Evolutionary conservation across 805 yeast genomes (phyloP).

Genomic region (Ogataea minuta): DNA sequence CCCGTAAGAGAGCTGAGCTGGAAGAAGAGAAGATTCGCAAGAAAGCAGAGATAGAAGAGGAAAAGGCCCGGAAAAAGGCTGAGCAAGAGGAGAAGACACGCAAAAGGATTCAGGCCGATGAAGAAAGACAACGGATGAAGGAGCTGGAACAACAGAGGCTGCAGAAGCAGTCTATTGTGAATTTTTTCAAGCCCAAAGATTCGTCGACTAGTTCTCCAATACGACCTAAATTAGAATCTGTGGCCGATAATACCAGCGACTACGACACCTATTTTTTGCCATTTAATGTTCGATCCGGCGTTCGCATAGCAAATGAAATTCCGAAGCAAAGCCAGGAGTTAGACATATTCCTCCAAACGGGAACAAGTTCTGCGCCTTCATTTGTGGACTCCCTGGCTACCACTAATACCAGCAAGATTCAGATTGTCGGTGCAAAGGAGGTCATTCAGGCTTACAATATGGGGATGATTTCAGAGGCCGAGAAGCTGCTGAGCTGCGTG

Average conservation of each 20-base stretch:
- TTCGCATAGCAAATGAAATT: slow-evolving; percentile 8
- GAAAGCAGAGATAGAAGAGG: slow-evolving; percentile 30
- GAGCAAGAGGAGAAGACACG: slow-evolving; percentile 22
- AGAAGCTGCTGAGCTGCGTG: slow-evolving; percentile 33
- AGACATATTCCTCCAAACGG: slow-evolving; percentile 19
- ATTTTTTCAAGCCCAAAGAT: slow-evolving; percentile 31
- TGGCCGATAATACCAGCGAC: slow-evolving; percentile 12
- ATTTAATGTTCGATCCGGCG: slow-evolving; percentile 30
- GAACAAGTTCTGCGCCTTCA: slow-evolving; percentile 5
- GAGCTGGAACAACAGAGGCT: slow-evolving; percentile 25
- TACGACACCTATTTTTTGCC: slow-evolving; percentile 30
- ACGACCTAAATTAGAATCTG: background rate
- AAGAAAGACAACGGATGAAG: slow-evolving; percentile 23
- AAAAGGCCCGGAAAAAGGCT: slow-evolving; percentile 24
- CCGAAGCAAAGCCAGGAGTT: slow-evolving; percentile 9
- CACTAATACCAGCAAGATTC: background rate
- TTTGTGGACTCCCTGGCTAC: slow-evolving; percentile 15
- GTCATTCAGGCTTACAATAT: slow-evolving; percentile 33
- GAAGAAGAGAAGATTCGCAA: slow-evolving; percentile 20
- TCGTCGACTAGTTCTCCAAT: slow-evolving; percentile 2
- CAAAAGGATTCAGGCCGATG: slow-evolving; percentile 19
- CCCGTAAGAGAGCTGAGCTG: slow-evolving; percentile 36
- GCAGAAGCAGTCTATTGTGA: slow-evolving; percentile 32
- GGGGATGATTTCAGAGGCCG: slow-evolving; percentile 34
- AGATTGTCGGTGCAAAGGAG: slow-evolving; percentile 25